Base-by-base conservation (phyloP, 2,329 filamentous ascomycete genomes). In the Hypoxylon sp. region DNA sequence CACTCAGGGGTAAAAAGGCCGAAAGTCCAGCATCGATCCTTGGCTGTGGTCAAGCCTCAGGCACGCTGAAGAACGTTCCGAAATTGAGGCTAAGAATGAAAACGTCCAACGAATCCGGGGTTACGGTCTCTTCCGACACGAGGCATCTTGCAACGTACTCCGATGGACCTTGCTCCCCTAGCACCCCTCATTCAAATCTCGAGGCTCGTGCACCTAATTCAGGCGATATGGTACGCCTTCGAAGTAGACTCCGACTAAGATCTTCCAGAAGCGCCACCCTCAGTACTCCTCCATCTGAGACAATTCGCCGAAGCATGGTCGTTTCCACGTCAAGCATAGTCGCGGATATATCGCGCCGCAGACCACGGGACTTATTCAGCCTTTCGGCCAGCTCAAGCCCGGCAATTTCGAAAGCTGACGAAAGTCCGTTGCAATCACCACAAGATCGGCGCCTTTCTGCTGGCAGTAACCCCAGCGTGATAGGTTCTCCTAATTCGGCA, bases 61-160 rank as follows among this genome's bases (percentile, higher is more conserved):
- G 48, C 8, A 31, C 51, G 31, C 64, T 67, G 31, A 68, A 51
- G 37, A 58, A 67, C 27, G 55, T 58, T 26, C 70, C 69, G 18
- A 72, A 64, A 26, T 61, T 71, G 26, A 65, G 61, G 37, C 29
- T 72, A 24, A 72, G 58, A 50, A 60, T 65, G 18, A 72, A 67
- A 43, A 60, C 57, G 15, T 55, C 64, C 17, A 51, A 58, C 35
- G 50, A 48, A 29, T 53, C 66, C 2, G 68, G 61, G 13, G 42
- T 42, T n/a, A 55, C 59, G 3, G 49, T 35, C 2, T 47, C 54
- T 18, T 49, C 54, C 13, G 46, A 47, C 8, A 48, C 48, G 7
- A 62, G 55, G n/a, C 46, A 56, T 6, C 51, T 18, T 38, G 52
- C 48, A 21, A 37, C 42, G 10, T 58, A 63, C 41, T 51, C 29